Conservation (phyloP, 768 basidiomycete species). For the Lentinula lateritia region DNA sequence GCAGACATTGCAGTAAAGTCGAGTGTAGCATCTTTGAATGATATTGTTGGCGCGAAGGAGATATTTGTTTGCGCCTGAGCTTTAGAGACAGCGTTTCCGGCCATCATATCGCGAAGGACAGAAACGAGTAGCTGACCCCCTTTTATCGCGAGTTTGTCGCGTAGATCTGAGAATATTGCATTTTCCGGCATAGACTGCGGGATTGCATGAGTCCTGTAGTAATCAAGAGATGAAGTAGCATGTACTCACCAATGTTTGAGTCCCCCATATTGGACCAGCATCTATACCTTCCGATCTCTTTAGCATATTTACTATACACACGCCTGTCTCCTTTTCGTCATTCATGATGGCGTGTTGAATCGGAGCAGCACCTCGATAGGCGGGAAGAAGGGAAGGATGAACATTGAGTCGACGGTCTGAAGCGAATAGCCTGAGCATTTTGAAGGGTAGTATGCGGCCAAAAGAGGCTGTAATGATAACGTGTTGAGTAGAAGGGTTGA, state of each 20-base stretch:
- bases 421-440: constrained; percentile 58
- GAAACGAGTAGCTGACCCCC: constrained; percentile 73
- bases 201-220: not conserved
- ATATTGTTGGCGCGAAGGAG: constrained; percentile 58
- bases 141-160: constrained; percentile 50
- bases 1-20: constrained; percentile 58
- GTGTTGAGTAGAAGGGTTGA: constrained; percentile 30
- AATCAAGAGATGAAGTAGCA: not conserved
- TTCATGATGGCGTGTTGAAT: constrained; percentile 79
- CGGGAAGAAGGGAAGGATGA: constrained; percentile 83
- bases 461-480: constrained; percentile 87
- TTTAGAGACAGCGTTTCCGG: constrained; percentile 38
- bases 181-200: constrained; percentile 46
- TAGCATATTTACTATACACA: constrained; percentile 76
- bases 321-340: constrained; percentile 65
- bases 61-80: constrained; percentile 39
- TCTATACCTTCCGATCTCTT: constrained; percentile 70
- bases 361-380: constrained; percentile 87
- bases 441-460: constrained; percentile 71
- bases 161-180: constrained; percentile 48
- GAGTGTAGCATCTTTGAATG: constrained; percentile 41
- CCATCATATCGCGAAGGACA: constrained; percentile 58
- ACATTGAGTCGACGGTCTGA: constrained; percentile 67
- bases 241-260: constrained; percentile 44
- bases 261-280: constrained; percentile 66